These are phyloP conservation scores for Ananas comosus DNA, from an alignment of 176 grass and related monocot species.

Conservation along the genomic window DNA sequence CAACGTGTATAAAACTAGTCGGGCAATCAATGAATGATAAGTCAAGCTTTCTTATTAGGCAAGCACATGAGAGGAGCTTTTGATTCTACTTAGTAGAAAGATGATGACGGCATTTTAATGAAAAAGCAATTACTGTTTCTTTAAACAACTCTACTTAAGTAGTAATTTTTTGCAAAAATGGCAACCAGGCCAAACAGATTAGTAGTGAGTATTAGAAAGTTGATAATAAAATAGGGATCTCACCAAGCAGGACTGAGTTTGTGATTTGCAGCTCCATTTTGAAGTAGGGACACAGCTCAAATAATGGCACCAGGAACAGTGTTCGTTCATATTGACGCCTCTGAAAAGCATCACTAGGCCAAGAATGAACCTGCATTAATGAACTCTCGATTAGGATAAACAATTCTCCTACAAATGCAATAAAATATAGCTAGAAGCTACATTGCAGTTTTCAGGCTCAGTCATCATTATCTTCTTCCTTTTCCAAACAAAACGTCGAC, in stretches of 20 bases:
- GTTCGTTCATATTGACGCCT: constrained; percentile 50
- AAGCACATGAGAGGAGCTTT: too few relatives aligned
- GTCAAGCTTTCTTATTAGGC: not conserved
- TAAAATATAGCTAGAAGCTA: not conserved
- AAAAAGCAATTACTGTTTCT: not conserved
- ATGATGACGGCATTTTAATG: too few relatives aligned
- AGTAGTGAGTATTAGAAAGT: not conserved
- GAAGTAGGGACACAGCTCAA: constrained; percentile 82
- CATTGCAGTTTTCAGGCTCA: not conserved
- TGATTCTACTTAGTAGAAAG: too few relatives aligned
- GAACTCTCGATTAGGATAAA: constrained; percentile 15
- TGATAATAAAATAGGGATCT: not conserved
- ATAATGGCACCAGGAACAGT: constrained; percentile 89
- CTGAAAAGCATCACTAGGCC: constrained; percentile 47
- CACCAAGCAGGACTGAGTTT: constrained; percentile 50
- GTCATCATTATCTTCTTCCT: constrained; percentile 3
- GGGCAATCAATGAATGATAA: not conserved
- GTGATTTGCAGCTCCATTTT: constrained; percentile 63
- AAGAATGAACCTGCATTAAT: constrained; percentile 58
- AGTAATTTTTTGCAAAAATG: not conserved
- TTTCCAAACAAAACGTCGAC: too few relatives aligned
- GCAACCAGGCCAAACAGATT: not conserved
- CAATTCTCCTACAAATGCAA: not conserved
- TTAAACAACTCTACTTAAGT: not conserved
- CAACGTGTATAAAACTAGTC: constrained; percentile 2